These are phyloP conservation scores for Marasmius oreades DNA, from an alignment of 1,284 basidiomycete species.

Conservation along the genomic window DNA sequence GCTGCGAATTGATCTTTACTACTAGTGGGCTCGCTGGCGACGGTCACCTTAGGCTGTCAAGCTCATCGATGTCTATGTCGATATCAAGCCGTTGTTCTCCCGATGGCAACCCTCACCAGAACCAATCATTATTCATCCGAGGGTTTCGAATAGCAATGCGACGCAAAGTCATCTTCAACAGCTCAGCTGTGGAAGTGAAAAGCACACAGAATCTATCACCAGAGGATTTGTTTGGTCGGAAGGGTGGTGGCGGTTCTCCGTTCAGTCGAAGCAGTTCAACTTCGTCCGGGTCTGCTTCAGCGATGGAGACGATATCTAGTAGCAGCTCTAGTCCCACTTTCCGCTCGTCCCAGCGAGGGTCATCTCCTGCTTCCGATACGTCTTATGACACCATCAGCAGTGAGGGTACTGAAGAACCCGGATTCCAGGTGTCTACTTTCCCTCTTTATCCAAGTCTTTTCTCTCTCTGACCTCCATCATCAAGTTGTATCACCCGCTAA, in stretches of 20 bases:
- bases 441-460: too few species aligned
- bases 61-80: neutral
- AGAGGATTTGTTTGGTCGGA: neutral
- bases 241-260: neutral
- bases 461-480: too few species aligned
- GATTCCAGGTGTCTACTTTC: too few species aligned
- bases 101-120: neutral
- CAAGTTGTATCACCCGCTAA: neutral
- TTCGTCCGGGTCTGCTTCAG: too few species aligned
- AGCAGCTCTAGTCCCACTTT: too few species aligned
- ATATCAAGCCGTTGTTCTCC: neutral
- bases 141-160: neutral
- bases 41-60: neutral
- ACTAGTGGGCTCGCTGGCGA: neutral
- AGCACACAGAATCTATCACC: neutral
- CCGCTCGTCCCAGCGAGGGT: too few species aligned
- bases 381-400: too few species aligned
- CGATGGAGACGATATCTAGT: too few species aligned
- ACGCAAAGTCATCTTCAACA: neutral
- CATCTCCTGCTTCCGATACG: too few species aligned
- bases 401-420: too few species aligned
- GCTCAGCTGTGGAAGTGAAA: neutral
- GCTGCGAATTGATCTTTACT: neutral
- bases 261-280: neutral
- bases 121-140: neutral